These are phyloP conservation scores for Sporothrix protearum DNA, from an alignment of 2,329 filamentous ascomycete species.

Conservation along the genomic window DNA sequence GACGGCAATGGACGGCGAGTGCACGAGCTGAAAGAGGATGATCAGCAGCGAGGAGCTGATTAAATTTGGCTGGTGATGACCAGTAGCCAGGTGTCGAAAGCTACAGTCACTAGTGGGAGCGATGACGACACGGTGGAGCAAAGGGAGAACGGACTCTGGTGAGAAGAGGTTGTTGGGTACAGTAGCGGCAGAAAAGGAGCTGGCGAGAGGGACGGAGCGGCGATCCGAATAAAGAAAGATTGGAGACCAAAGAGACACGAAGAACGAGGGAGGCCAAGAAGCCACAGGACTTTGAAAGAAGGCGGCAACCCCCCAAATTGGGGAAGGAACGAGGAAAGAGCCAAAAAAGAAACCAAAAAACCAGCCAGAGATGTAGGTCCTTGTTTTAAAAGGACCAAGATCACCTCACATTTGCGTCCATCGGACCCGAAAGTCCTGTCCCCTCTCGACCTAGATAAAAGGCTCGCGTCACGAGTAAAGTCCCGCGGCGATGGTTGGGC, in stretches of 20 bases:
- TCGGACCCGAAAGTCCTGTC: background rate
- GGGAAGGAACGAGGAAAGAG: background rate
- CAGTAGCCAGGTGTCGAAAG: background rate
- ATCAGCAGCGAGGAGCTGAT: background rate
- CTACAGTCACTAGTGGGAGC: constrained; percentile 8
- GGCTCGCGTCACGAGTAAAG: background rate
- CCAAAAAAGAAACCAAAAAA: background rate
- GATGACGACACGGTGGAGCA: constrained; percentile 20
- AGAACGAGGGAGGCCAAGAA: background rate
- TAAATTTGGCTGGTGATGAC: background rate
- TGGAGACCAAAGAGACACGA: background rate
- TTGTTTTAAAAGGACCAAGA: background rate
- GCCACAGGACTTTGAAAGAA: background rate
- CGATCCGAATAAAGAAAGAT: background rate
- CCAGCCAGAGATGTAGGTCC: background rate
- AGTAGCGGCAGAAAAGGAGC: background rate
- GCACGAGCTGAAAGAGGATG: background rate
- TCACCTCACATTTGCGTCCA: background rate
- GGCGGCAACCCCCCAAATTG: background rate
- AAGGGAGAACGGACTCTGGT: background rate
- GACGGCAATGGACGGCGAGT: too few species aligned
- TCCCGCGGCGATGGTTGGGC: background rate
- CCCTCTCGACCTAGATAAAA: background rate
- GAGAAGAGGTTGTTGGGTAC: background rate
- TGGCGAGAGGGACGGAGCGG: background rate